Base-by-base conservation (phyloP, 2,329 filamentous ascomycete genomes). In the Colletotrichum camelliae region DNA sequence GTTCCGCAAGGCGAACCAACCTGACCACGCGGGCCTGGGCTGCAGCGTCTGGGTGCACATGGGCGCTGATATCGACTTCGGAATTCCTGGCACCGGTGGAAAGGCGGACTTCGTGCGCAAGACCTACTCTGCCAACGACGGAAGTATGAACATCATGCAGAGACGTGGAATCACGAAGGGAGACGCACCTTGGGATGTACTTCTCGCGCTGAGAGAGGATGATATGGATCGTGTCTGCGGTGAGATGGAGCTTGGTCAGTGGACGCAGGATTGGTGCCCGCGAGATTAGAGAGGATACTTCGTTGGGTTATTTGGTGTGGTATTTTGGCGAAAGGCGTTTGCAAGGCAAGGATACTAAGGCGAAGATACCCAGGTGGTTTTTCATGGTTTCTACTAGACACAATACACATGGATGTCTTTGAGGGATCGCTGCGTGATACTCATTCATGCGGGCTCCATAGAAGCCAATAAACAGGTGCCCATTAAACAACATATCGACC, bases 121-220 rank as follows among this genome's bases (percentile, higher is more conserved):
- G 67, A 76, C 74, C 31, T 76, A 57, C 43, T 76, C 74, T n/a
- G 66, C 71, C 7, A 75, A 74, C 24, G 74, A 74, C 8, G 74
- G 74, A 18, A 55, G 33, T 1, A 71, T 75, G 72, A 75, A 76
- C 13, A 64, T 76, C 24, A 66, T 76, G 72, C 74, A 70, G 31
- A 60, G 74, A 7, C 74, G 65, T 1, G 74, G 66, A 7, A 12
- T 67, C 7, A 62, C 66, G 10, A 74, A 70, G 39, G 74, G 74
- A 3, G 62, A 71, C 3, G 74, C 66, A 0, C 58, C 66, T 1
- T 76, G 74, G 74, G 71, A 76, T 12, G 65, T 76, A 12, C 35
- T 75, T 5, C 33, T 76, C 0, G 61, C 74, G 6, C 52, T 76
- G 2, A 52, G 62, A 5, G 55, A 43, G n/a, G 71, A 75, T 15